phyloP scores from a whole-genome alignment of 2,329 filamentous ascomycete species.

The Calonectria hongkongensis region DNA sequence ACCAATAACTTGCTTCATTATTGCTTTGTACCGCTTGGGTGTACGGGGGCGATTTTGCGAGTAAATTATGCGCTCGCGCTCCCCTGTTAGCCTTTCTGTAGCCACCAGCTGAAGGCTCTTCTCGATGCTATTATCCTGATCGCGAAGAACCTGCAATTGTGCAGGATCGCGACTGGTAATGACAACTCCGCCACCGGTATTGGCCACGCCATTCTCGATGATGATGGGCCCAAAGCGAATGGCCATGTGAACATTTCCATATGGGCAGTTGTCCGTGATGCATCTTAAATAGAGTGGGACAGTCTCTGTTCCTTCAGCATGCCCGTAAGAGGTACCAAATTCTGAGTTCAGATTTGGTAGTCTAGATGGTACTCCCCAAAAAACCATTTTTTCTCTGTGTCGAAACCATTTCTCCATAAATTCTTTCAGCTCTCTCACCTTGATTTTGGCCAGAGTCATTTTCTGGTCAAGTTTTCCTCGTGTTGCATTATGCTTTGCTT shows the following conservation, averaged over 20 bases:
- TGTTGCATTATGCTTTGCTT: not conserved
- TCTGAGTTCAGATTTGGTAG: not conserved
- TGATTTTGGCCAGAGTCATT: not conserved
- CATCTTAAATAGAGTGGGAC: not conserved
- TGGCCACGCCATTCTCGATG: not conserved
- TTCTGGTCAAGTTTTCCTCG: not conserved
- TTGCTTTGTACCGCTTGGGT: not conserved
- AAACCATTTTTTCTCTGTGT: no score
- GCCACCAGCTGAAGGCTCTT: not conserved
- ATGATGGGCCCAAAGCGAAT: not conserved
- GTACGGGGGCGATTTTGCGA: not conserved
- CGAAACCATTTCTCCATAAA: not conserved
- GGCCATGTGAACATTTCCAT: not conserved
- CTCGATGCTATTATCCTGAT: not conserved
- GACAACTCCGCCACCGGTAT: not conserved
- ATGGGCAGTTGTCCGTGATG: not conserved
- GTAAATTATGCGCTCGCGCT: not conserved
- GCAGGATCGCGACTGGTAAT: not conserved
- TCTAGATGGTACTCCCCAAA: not conserved
- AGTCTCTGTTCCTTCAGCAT: not conserved
- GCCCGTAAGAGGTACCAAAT: not conserved
- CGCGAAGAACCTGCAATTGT: not conserved
- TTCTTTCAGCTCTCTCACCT: not conserved
- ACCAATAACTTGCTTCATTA: conserved; percentile 7
- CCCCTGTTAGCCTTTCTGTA: not conserved